Evolutionary conservation across 495 filamentous ascomycete species (phyloP).

Genomic region (Neurospora terricola): DNA sequence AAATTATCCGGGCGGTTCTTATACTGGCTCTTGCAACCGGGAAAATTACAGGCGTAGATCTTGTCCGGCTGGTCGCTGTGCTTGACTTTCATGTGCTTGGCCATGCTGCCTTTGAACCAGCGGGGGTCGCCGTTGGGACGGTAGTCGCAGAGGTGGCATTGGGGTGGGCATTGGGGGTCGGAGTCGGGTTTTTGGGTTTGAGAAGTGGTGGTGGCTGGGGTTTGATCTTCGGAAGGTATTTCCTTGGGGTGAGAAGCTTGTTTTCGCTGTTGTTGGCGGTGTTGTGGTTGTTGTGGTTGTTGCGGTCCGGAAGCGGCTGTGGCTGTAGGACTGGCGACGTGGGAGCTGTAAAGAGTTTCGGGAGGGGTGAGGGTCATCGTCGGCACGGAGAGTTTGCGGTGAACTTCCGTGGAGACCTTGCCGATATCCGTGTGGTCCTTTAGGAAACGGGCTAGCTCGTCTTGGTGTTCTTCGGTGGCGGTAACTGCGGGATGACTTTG

Average conservation of each 20-base stretch:
- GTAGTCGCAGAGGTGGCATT: conserved; percentile 40
- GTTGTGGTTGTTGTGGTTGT: conserved; percentile 3
- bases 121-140: conserved; percentile 41
- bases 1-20: conserved; percentile 42
- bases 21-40: conserved; percentile 38
- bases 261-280: not conserved
- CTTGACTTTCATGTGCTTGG: conserved; percentile 41
- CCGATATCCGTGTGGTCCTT: conserved; percentile 5
- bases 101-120: conserved; percentile 45
- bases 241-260: not conserved
- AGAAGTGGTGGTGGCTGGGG: not conserved
- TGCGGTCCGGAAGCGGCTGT: not conserved
- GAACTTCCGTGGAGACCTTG: not conserved
- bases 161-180: conserved; percentile 27
- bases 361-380: conserved; percentile 3
- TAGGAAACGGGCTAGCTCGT: conserved; percentile 17
- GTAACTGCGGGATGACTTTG: not conserved
- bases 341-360: not conserved
- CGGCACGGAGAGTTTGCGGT: conserved; percentile 4
- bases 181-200: conserved; percentile 24
- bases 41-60: conserved; percentile 38
- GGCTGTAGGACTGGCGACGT: not conserved
- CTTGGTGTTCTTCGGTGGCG: conserved; percentile 2
- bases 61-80: conserved; percentile 32
- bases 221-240: not conserved